phyloP scores from a whole-genome alignment of 2,329 filamentous ascomycete species.

The Penicillium psychrosexuale region DNA sequence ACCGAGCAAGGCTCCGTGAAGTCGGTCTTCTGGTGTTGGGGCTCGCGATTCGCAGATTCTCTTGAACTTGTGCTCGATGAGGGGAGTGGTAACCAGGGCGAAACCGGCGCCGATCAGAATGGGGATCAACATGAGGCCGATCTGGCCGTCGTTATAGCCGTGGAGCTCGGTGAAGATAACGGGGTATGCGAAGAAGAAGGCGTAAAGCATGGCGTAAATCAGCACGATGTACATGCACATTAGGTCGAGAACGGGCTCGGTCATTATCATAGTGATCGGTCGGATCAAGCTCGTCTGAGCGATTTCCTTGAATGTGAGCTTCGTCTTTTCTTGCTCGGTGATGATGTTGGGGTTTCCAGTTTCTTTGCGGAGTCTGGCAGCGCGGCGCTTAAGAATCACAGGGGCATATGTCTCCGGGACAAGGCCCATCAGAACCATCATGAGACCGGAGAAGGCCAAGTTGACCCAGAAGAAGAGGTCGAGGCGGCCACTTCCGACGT shows the following conservation, averaged over 20 bases:
- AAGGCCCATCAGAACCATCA: slow-evolving; percentile 23
- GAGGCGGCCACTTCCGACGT: slow-evolving; percentile 36
- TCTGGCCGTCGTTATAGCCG: slow-evolving; percentile 34
- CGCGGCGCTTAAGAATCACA: slow-evolving; percentile 34
- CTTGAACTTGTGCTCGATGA: slow-evolving; percentile 73
- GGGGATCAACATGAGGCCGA: slow-evolving; percentile 44
- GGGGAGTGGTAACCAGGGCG: slow-evolving; percentile 31
- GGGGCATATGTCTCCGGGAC: slow-evolving; percentile 39
- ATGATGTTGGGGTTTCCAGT: slow-evolving; percentile 34
- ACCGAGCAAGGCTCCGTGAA: slow-evolving; percentile 70
- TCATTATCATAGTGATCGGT: slow-evolving; percentile 75
- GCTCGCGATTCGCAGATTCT: slow-evolving; percentile 56
- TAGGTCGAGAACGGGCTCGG: slow-evolving; percentile 37
- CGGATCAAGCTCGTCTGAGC: slow-evolving; percentile 69
- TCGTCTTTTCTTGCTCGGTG: slow-evolving; percentile 32
- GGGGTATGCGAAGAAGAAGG: slow-evolving; percentile 50
- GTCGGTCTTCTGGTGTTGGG: slow-evolving; percentile 69
- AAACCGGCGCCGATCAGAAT: slow-evolving; percentile 34
- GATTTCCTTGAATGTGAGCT: slow-evolving; percentile 27
- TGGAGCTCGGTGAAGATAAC: slow-evolving; percentile 73
- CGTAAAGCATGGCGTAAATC: slow-evolving; percentile 49
- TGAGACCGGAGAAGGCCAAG: slow-evolving; percentile 29
- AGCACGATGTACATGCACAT: slow-evolving; percentile 74
- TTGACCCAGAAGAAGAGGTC: slow-evolving; percentile 37
- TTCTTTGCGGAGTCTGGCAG: slow-evolving; percentile 31